Conservation (phyloP, 345 rosid genomes). For the Barbarea vulgaris region DNA sequence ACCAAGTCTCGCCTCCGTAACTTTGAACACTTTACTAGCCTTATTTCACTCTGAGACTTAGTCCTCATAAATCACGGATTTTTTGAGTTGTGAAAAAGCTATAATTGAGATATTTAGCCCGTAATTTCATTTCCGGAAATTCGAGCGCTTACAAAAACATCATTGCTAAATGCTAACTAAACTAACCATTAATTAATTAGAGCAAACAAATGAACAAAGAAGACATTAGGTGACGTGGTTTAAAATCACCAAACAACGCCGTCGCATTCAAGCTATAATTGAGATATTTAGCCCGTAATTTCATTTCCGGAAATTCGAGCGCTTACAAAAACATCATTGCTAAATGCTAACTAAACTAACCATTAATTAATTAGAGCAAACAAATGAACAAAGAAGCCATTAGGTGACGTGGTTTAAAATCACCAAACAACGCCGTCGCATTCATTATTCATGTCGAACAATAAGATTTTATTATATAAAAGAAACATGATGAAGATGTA, state of each 20-base stretch:
- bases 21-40: no score
- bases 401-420: neutral
- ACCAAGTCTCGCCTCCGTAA: no score
- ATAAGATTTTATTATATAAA: neutral
- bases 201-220: neutral
- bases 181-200: neutral
- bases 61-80: no score
- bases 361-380: neutral
- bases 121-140: no score
- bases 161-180: neutral
- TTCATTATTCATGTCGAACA: neutral
- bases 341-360: neutral
- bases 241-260: neutral
- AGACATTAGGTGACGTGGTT: neutral
- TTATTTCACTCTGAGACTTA: no score
- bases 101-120: no score
- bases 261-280: neutral
- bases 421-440: neutral
- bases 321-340: neutral
- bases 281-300: no score
- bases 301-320: no score
- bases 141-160: neutral
- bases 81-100: no score
- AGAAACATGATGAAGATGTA: neutral
- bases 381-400: neutral